Conservation (phyloP, 495 filamentous ascomycete genomes). For the Jackrogersella multiformis region DNA sequence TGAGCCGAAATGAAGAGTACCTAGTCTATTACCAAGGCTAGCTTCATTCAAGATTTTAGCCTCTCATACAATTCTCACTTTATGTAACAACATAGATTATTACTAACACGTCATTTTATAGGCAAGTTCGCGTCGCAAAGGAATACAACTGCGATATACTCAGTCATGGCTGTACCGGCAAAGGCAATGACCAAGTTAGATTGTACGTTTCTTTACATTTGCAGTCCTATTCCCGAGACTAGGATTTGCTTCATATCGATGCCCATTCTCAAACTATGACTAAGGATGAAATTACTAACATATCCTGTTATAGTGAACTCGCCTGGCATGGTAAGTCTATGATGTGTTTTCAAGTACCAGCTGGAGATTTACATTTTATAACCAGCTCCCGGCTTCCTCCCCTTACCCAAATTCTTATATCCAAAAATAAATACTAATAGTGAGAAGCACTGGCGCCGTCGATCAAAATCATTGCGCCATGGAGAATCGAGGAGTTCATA, state of each 20-base stretch:
- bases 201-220: constrained; percentile 57
- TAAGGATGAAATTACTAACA: background rate
- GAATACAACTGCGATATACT: constrained; percentile 72
- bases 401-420: background rate
- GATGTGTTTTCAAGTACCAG: background rate
- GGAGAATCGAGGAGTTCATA: constrained; percentile 87
- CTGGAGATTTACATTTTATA: background rate
- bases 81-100: constrained; percentile 52
- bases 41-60: background rate
- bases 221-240: background rate
- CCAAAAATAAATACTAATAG: constrained; percentile 29
- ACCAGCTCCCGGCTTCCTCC: background rate
- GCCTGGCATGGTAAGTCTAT: constrained; percentile 22
- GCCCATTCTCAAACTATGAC: background rate
- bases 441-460: constrained; percentile 69
- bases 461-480: constrained; percentile 89
- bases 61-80: too few relatives aligned
- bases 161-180: constrained; percentile 85
- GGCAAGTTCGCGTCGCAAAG: constrained; percentile 65
- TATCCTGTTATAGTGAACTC: constrained; percentile 2
- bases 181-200: constrained; percentile 88
- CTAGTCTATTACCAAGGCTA: background rate
- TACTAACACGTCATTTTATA: constrained; percentile 13
- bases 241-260: background rate
- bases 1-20: background rate